phyloP scores from a whole-genome alignment of 805 yeast genomes.

The Suhomyces sp. region DNA sequence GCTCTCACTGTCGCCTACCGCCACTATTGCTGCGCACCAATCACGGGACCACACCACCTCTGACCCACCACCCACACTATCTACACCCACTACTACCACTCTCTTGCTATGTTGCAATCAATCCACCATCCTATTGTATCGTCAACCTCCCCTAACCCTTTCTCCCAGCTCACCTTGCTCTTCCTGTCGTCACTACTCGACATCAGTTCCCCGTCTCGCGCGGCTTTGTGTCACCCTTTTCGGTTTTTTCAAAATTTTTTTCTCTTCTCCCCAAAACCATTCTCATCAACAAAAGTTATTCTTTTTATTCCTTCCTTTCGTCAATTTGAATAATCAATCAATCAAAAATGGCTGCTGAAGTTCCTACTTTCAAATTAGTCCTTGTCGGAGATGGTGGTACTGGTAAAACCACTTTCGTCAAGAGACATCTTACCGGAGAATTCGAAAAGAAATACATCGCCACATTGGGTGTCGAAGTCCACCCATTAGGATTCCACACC shows the following conservation, averaged over 20 bases:
- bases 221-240: background rate
- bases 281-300: slow-evolving; percentile 1
- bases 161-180: background rate
- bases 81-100: background rate
- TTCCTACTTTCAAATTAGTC: slow-evolving; percentile 97
- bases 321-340: slow-evolving; percentile 9
- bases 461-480: slow-evolving; percentile 99
- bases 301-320: background rate
- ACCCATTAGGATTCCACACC: slow-evolving; percentile 96
- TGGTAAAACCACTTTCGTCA: slow-evolving; percentile 99
- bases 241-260: background rate
- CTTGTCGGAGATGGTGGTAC: slow-evolving; percentile 99
- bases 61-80: background rate
- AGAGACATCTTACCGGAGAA: slow-evolving; percentile 99
- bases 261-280: slow-evolving; percentile 1
- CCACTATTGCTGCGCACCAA: background rate
- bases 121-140: background rate
- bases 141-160: background rate
- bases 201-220: background rate
- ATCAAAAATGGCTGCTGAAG: slow-evolving; percentile 60
- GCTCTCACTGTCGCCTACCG: background rate
- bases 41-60: background rate
- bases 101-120: background rate
- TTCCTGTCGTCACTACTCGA: background rate
- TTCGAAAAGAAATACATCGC: slow-evolving; percentile 99